Conservation (phyloP, 163 green algal genomes). For the Trebouxia gelatinosa region DNA sequence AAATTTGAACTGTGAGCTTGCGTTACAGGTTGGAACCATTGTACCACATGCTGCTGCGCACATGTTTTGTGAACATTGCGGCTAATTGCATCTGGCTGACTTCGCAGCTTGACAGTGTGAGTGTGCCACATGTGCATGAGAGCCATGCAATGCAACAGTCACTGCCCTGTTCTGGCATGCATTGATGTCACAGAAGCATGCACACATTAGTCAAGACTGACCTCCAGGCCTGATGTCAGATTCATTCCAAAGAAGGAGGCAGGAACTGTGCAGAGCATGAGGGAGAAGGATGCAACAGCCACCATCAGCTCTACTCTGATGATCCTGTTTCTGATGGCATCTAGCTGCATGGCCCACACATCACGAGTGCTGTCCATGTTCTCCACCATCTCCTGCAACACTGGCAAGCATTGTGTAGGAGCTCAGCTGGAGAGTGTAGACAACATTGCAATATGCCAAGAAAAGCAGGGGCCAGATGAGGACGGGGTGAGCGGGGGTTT, state of each 20-base stretch:
- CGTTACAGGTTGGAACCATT: background rate
- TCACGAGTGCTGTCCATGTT: slow-evolving; percentile 48
- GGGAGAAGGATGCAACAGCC: slow-evolving; percentile 35
- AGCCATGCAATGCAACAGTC: too few relatives aligned
- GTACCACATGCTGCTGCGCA: background rate
- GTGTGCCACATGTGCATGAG: background rate
- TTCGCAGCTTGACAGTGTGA: too few relatives aligned
- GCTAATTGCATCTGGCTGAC: background rate
- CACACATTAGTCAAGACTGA: background rate
- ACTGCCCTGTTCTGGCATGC: too few relatives aligned
- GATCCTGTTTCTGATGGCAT: slow-evolving; percentile 63
- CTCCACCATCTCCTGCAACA: slow-evolving; percentile 59
- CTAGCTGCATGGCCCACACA: slow-evolving; percentile 72
- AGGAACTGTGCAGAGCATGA: slow-evolving; percentile 51
- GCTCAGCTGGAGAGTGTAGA: too few relatives aligned
- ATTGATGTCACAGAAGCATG: background rate
- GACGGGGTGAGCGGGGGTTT: too few relatives aligned
- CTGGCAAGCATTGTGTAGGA: too few relatives aligned
- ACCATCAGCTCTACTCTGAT: slow-evolving; percentile 61
- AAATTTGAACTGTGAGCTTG: background rate
- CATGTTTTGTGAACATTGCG: background rate
- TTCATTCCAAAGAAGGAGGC: slow-evolving; percentile 74
- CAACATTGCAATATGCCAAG: too few relatives aligned
- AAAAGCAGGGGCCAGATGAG: too few relatives aligned
- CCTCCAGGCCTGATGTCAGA: slow-evolving; percentile 53